These are phyloP conservation scores for Stagonosporopsis vannaccii DNA, from an alignment of 2,329 filamentous ascomycete genomes.

Conservation along the genomic window DNA sequence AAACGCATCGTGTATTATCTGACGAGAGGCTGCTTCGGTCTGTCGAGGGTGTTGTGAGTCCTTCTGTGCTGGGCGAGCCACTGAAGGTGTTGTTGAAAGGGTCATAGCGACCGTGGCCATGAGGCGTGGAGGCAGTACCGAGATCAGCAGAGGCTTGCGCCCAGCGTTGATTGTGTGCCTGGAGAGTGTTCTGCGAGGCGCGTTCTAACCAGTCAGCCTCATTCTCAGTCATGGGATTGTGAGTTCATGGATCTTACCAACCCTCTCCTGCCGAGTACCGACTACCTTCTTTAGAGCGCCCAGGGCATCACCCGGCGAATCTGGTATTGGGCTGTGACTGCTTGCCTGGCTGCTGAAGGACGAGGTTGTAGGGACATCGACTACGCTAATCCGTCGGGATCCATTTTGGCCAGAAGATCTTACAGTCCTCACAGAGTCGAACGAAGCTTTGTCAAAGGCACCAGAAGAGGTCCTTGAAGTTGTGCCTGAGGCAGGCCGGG, in stretches of 20 bases:
- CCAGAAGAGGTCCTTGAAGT: slow-evolving; percentile 23
- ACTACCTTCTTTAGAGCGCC: slow-evolving; percentile 52
- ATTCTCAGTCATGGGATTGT: background rate
- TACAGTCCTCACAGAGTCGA: slow-evolving; percentile 38
- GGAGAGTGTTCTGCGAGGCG: slow-evolving; percentile 47
- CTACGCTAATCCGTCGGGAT: slow-evolving; percentile 43
- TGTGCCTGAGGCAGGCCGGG: slow-evolving; percentile 42
- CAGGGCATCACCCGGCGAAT: slow-evolving; percentile 50
- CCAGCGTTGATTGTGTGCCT: slow-evolving; percentile 56
- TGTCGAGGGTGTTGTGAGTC: slow-evolving; percentile 60
- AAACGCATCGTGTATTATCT: slow-evolving; percentile 64
- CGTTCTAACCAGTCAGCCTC: slow-evolving; percentile 29
- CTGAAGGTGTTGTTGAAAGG: slow-evolving; percentile 49
- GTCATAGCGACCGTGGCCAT: slow-evolving; percentile 37
- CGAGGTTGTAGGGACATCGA: slow-evolving; percentile 36
- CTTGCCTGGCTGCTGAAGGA: slow-evolving; percentile 31
- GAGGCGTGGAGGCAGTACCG: slow-evolving; percentile 26
- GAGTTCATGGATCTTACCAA: slow-evolving; percentile 33
- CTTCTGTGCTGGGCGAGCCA: slow-evolving; percentile 56
- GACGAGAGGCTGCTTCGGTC: slow-evolving; percentile 60
- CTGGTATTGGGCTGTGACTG: slow-evolving; percentile 36
- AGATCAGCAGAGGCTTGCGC: slow-evolving; percentile 53
- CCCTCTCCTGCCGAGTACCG: slow-evolving; percentile 45
- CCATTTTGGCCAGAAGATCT: slow-evolving; percentile 33
- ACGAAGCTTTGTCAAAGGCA: slow-evolving; percentile 42